Evolutionary conservation across 2,329 filamentous ascomycete species (phyloP).

Genomic region (Talaromyces sp.): DNA sequence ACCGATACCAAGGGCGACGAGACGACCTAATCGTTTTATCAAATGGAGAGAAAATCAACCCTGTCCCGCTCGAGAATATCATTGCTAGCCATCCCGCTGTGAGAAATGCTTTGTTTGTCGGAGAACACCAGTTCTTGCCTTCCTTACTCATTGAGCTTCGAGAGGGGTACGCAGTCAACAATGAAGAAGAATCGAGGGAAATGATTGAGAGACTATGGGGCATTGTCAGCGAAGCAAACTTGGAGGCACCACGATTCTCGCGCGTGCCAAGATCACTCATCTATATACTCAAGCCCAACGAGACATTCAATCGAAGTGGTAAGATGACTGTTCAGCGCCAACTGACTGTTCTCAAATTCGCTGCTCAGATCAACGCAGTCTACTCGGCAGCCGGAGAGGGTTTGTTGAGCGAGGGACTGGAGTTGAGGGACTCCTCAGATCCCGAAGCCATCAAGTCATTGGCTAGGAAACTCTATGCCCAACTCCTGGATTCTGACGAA

Average conservation of each 20-base stretch:
- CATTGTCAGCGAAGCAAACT: slow-evolving; percentile 18
- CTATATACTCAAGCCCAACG: slow-evolving; percentile 9
- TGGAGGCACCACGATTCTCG: slow-evolving; percentile 17
- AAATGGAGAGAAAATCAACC: slow-evolving; percentile 53
- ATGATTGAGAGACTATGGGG: slow-evolving; percentile 20
- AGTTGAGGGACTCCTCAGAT: slow-evolving; percentile 3
- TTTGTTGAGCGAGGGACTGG: slow-evolving; percentile 10
- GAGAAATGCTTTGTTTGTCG: slow-evolving; percentile 46
- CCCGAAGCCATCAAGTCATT: slow-evolving; percentile 1
- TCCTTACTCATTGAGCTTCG: slow-evolving; percentile 48
- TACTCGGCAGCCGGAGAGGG: slow-evolving; percentile 17
- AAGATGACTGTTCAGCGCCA: slow-evolving; percentile 21
- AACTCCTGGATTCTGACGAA: slow-evolving; percentile 6
- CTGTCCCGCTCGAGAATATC: slow-evolving; percentile 43
- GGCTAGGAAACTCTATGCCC: slow-evolving; percentile 7
- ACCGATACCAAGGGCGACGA: slow-evolving; percentile 32
- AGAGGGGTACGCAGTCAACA: slow-evolving; percentile 21
- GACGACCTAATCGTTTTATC: slow-evolving; percentile 52
- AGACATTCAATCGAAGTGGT: slow-evolving; percentile 17
- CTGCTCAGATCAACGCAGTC: slow-evolving; percentile 17
- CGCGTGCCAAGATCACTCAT: slow-evolving; percentile 19
- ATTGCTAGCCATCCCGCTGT: slow-evolving; percentile 41
- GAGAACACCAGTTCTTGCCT: slow-evolving; percentile 46
- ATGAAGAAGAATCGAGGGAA: slow-evolving; percentile 8
- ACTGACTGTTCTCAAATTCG: slow-evolving; percentile 18